A percentile compares a stretch with the other conserved stretches of the same genome.
phyloP scores from a whole-genome alignment of 73 alveolate species.

The Paramecium sexaurelia region DNA sequence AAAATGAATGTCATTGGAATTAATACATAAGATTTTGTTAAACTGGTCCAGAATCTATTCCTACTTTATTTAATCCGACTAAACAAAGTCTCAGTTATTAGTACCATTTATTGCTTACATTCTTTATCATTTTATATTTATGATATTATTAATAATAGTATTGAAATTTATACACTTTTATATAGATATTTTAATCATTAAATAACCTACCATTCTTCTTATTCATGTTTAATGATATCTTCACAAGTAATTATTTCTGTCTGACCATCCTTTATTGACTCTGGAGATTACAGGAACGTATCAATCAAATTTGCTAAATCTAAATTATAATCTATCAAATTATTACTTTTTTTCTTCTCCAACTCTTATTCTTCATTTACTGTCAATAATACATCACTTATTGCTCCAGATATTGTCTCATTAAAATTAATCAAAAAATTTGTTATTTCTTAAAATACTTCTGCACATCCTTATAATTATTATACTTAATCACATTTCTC shows the following conservation, averaged over 20 bases:
- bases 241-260: not conserved
- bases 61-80: not conserved
- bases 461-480: conserved; percentile 28
- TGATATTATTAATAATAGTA: not conserved
- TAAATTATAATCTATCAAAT: not conserved
- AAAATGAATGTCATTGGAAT: conserved; percentile 48
- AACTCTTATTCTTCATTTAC: not conserved
- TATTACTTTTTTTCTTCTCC: not conserved
- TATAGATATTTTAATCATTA: not conserved
- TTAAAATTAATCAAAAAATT: not conserved
- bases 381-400: not conserved
- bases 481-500: conserved; percentile 33
- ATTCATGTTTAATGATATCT: conserved; percentile 12
- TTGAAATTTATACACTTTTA: not conserved
- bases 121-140: not conserved
- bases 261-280: not conserved
- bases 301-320: not conserved
- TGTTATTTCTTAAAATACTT: conserved; percentile 20
- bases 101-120: not conserved
- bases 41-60: not conserved
- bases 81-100: not conserved
- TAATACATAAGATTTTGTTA: not conserved
- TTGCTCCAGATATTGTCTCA: not conserved
- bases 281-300: not conserved
- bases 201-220: not conserved